Conservation (phyloP, 2,329 filamentous ascomycete genomes). For the Alternaria alternata region DNA sequence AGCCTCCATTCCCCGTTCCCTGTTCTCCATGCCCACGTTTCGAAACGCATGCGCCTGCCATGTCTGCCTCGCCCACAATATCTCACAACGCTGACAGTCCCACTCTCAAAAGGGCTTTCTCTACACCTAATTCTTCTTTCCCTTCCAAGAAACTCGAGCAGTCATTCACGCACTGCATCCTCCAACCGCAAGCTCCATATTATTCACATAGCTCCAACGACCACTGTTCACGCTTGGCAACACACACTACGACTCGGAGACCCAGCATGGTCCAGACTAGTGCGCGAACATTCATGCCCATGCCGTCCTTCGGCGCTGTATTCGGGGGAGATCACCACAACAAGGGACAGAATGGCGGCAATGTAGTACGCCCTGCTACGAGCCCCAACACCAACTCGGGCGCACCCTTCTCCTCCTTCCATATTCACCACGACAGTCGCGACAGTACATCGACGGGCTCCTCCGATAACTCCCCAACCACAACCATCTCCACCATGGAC, state of each 20-base stretch:
- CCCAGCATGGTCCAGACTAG: conserved; percentile 52
- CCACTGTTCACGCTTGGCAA: conserved; percentile 30
- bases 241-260: conserved; percentile 21
- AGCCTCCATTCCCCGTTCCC: conserved; percentile 9
- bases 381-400: conserved; percentile 45
- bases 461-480: conserved; percentile 93
- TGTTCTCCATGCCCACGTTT: conserved; percentile 14
- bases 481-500: conserved; percentile 90
- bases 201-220: conserved; percentile 26
- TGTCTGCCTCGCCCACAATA: conserved; percentile 37
- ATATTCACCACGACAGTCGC: conserved; percentile 72
- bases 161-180: conserved; percentile 21
- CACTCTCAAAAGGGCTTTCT: conserved; percentile 47
- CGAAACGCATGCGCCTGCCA: conserved; percentile 23
- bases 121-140: conserved; percentile 46
- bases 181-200: conserved; percentile 17
- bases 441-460: conserved; percentile 86
- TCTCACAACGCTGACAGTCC: conserved; percentile 47
- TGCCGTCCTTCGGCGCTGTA: conserved; percentile 79
- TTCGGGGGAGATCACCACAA: conserved; percentile 68
- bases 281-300: conserved; percentile 54
- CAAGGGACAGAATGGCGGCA: conserved; percentile 55
- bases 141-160: conserved; percentile 41
- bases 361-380: conserved; percentile 45
- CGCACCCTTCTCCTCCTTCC: conserved; percentile 56